Base-by-base conservation (phyloP, 1,284 basidiomycete species). In the Ganoderma lucidum region DNA sequence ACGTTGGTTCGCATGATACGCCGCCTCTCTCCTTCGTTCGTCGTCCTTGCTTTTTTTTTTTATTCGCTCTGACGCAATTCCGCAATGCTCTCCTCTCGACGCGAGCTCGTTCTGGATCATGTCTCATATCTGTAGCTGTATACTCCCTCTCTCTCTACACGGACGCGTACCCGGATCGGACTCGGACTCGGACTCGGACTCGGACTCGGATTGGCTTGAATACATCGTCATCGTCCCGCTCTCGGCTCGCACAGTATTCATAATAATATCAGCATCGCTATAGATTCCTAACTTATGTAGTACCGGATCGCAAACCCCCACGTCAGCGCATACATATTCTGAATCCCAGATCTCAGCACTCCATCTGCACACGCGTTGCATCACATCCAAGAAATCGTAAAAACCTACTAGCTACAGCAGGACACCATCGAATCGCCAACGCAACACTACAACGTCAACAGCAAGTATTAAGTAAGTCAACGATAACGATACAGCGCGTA, bases 121-220 rank as follows among this genome's bases (percentile, higher is more conserved):
- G 35, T 17, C 15, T 28, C 53, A 53, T 30, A 53, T 32, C 53
- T 56, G 53, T 56, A 56, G 53, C 53, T 15, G 53, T 56, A 56
- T 32, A 51, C 30, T 56, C 19, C 23, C 23, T 32, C 53, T 32
- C 1, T 56, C 30, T 32, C 2, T 35, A 39, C 9, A n/a, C 15
- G 32, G 15, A 19, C 56, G 39, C 9, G 10, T 14, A 2, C 39
- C 8, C 39, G 35, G 35, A 35, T 37, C 15, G 55, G 55, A 58
- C 32, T 19, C 44, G 30, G 5, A 56, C 15, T 35, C 28, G 30
- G 28, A 56, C 32, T 56, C 14, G 30, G 30, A 19, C 35, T 39
- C 15, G 53, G 53, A 32, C 30, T 37, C 37, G 56, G 56, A 59
- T 39, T 17, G 35, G 19, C 8, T 59, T 35, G 56, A 59, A 37